Evolutionary conservation across 495 filamentous ascomycete species (phyloP).

Genomic region (Trichoderma reesei): DNA sequence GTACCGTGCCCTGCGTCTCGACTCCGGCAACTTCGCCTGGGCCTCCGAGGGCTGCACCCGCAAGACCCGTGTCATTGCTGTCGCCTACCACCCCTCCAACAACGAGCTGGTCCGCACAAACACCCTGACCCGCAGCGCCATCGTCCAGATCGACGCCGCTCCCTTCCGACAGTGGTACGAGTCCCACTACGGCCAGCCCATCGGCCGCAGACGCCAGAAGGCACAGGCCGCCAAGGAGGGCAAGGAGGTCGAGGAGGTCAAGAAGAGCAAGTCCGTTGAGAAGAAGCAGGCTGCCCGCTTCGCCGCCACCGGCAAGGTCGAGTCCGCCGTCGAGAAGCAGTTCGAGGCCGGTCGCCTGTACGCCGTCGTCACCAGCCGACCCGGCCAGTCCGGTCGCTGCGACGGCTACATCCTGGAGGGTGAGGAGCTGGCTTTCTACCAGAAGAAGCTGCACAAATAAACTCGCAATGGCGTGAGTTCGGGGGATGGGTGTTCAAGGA

Average conservation of each 20-base stretch:
- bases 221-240: constrained; percentile 41
- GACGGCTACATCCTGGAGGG: constrained; percentile 99
- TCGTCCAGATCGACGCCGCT: constrained; percentile 96
- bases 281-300: constrained; percentile 89
- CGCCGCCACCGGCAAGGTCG: constrained; percentile 79
- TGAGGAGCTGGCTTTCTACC: constrained; percentile 99
- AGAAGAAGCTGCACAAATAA: constrained; percentile 94
- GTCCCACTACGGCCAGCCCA: constrained; percentile 86
- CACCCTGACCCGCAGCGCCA: constrained; percentile 96
- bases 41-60: constrained; percentile 92
- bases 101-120: constrained; percentile 99
- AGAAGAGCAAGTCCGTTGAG: constrained; percentile 88
- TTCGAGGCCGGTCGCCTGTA: constrained; percentile 97
- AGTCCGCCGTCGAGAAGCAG: constrained; percentile 84
- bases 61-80: constrained; percentile 97
- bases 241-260: constrained; percentile 54
- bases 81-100: constrained; percentile 98
- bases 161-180: constrained; percentile 99
- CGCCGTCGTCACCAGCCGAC: constrained; percentile 82
- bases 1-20: constrained; percentile 97
- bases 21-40: constrained; percentile 99
- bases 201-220: constrained; percentile 85
- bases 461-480: constrained; percentile 11
- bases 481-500: constrained; percentile 26
- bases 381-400: constrained; percentile 89